Evolutionary conservation across 805 yeast genomes (phyloP).

Genomic region (Suhomyces vadensis): DNA sequence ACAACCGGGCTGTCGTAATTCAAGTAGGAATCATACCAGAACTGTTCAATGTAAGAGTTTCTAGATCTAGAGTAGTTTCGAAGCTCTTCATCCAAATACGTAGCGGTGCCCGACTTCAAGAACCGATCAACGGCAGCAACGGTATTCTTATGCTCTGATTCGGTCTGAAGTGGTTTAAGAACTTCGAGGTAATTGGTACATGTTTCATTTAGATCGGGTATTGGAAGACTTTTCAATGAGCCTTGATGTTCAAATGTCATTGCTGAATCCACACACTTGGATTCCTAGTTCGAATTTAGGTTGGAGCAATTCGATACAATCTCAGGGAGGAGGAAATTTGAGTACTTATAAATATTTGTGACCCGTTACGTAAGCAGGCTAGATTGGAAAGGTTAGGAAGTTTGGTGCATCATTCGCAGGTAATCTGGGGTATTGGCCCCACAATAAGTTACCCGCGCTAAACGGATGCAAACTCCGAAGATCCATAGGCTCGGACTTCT

Average conservation of each 20-base stretch:
- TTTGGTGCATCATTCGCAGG: not conserved
- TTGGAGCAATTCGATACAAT: not conserved
- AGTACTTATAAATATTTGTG: not conserved
- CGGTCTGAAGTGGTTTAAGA: constrained; percentile 79
- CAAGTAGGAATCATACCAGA: constrained; percentile 90
- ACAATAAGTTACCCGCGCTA: constrained; percentile 1
- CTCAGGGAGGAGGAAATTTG: not conserved
- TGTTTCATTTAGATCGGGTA: constrained; percentile 72
- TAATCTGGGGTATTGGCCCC: constrained; percentile 10
- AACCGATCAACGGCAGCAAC: constrained; percentile 56
- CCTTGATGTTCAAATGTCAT: constrained; percentile 61
- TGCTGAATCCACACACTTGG: not conserved
- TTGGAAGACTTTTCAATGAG: constrained; percentile 66
- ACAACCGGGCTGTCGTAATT: constrained; percentile 89
- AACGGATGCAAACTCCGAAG: constrained; percentile 6
- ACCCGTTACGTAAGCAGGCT: constrained; percentile 1
- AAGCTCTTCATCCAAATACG: constrained; percentile 64
- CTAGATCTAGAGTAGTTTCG: constrained; percentile 60
- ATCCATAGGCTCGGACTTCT: constrained; percentile 3
- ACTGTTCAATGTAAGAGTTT: constrained; percentile 86
- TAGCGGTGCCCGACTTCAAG: constrained; percentile 49
- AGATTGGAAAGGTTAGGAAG: no score
- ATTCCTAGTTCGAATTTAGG: not conserved
- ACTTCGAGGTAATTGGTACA: constrained; percentile 64
- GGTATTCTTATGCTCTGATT: constrained; percentile 64